phyloP scores from a whole-genome alignment of 2,329 filamentous ascomycete species.

The Penicillium sp. region DNA sequence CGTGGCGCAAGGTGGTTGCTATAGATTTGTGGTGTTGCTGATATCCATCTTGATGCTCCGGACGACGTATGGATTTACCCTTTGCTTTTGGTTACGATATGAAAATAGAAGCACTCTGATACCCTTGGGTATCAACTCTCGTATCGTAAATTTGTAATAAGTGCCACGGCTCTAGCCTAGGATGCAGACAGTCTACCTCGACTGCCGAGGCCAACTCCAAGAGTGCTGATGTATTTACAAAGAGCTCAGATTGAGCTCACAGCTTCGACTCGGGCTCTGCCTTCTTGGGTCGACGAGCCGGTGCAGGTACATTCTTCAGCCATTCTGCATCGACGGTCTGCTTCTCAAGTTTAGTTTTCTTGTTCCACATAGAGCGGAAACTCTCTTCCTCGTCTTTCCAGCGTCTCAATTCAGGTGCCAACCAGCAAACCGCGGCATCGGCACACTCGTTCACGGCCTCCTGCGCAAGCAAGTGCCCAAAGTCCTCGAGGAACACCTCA shows the following conservation, averaged over 20 bases:
- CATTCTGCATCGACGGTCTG: conserved; percentile 56
- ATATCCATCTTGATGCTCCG: background rate
- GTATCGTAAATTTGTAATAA: background rate
- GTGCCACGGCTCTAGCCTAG: background rate
- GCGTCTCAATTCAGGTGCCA: conserved; percentile 54
- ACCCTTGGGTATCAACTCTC: background rate
- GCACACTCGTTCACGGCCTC: conserved; percentile 70
- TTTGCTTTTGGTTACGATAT: background rate
- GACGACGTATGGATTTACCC: background rate
- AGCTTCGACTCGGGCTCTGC: conserved; percentile 25
- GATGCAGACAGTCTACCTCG: background rate
- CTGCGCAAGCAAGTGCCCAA: conserved; percentile 81
- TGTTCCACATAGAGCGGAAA: conserved; percentile 56
- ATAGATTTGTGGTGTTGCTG: conserved; percentile 15
- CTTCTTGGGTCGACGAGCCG: conserved; percentile 29
- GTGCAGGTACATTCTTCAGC: conserved; percentile 40
- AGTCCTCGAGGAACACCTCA: conserved; percentile 60
- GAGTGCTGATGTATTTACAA: conserved; percentile 2
- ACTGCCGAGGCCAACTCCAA: background rate
- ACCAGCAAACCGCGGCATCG: conserved; percentile 55
- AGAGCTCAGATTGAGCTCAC: conserved; percentile 10
- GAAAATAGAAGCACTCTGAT: background rate
- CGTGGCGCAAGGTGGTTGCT: conserved; percentile 12
- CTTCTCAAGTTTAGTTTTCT: conserved; percentile 53
- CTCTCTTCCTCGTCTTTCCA: conserved; percentile 59